phyloP scores from a whole-genome alignment of 495 filamentous ascomycete species.

The Penicillium parvum region DNA sequence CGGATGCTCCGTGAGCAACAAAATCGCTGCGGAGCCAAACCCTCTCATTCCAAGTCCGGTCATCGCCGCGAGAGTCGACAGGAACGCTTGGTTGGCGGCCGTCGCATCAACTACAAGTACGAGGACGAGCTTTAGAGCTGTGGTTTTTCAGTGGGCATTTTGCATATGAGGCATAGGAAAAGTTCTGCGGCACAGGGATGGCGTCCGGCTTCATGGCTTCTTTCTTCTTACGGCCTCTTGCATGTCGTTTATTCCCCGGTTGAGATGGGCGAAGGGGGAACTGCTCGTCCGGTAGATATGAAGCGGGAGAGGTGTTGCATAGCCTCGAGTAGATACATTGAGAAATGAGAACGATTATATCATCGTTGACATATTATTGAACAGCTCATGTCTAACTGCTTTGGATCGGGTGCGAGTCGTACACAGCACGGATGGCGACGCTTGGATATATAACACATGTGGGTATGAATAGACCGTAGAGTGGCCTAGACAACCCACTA shows the following conservation, averaged over 20 bases:
- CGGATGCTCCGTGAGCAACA: conserved; percentile 74
- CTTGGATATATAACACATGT: neutral
- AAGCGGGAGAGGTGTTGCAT: no score
- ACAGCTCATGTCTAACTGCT: no score
- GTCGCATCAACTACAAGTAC: conserved; percentile 55
- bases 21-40: conserved; percentile 50
- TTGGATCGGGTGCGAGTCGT: no score
- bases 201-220: neutral
- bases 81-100: conserved; percentile 47
- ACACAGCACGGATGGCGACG: no score
- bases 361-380: no score
- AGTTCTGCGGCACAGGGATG: conserved; percentile 7
- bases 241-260: neutral
- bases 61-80: conserved; percentile 48
- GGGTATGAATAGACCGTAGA: no score
- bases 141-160: neutral
- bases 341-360: no score
- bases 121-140: conserved; percentile 46
- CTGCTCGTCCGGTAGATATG: conserved; percentile 1
- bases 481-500: no score
- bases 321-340: neutral
- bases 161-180: neutral
- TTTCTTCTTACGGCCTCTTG: neutral
- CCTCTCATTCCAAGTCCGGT: conserved; percentile 33
- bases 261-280: neutral